phyloP scores from a whole-genome alignment of 1,284 basidiomycete species.

The Leccinum cinnamomeum region DNA sequence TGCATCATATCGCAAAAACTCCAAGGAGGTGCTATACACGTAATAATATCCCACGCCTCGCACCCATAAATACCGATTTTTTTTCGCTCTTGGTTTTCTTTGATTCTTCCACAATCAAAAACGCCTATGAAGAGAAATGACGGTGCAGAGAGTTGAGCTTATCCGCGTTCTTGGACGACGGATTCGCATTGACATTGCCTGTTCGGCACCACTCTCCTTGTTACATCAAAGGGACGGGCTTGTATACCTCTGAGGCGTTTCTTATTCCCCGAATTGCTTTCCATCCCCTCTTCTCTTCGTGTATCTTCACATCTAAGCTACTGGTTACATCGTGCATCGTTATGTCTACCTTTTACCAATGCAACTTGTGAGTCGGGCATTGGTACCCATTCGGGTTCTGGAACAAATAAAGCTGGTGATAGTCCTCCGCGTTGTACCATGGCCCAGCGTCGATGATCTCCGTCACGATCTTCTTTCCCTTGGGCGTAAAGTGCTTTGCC shows the following conservation, averaged over 20 bases:
- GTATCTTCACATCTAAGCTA: not conserved
- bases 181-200: conserved; percentile 45
- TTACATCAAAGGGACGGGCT: conserved; percentile 52
- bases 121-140: conserved; percentile 47
- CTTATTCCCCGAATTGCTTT: not conserved
- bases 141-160: conserved; percentile 47
- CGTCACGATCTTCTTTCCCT: conserved; percentile 77
- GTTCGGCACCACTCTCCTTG: conserved; percentile 52
- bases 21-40: not conserved
- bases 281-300: not conserved
- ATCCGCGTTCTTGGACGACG: conserved; percentile 29
- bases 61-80: conserved; percentile 7
- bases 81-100: not conserved
- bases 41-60: conserved; percentile 26
- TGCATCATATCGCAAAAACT: no score
- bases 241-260: conserved; percentile 44
- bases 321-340: not conserved
- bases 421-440: conserved; percentile 85
- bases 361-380: conserved; percentile 52
- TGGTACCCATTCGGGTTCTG: conserved; percentile 63
- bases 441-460: conserved; percentile 61
- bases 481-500: conserved; percentile 77
- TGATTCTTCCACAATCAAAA: conserved; percentile 56
- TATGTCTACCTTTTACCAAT: conserved; percentile 40
- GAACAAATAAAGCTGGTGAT: conserved; percentile 85